Percentiles rank a stretch among this genome's conserved stretches.
Conservation (phyloP, 2,329 filamentous ascomycete genomes). For the Colletotrichum tropicale region DNA sequence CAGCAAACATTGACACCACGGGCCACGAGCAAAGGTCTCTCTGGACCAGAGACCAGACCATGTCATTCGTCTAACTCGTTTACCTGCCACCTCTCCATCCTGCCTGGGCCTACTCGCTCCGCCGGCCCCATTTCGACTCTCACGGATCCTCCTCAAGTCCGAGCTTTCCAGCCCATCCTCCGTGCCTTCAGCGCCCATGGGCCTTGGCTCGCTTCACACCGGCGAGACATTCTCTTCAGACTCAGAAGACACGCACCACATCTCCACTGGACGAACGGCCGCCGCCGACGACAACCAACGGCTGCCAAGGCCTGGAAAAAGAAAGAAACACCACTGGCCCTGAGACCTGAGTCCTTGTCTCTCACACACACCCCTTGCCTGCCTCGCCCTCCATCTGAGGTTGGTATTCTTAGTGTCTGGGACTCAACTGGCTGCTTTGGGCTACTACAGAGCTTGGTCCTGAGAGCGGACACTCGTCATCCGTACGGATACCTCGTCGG, state of each 20-base stretch:
- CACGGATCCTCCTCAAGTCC: conserved; percentile 6
- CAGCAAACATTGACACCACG: conserved; percentile 11
- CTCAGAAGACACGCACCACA: background rate
- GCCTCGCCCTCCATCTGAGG: background rate
- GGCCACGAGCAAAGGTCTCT: background rate
- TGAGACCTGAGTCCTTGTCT: background rate
- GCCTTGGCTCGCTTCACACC: background rate
- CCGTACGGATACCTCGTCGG: background rate
- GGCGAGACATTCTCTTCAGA: conserved; percentile 4
- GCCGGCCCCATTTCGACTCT: background rate
- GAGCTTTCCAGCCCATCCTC: conserved; percentile 6
- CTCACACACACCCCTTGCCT: background rate
- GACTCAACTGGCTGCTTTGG: background rate
- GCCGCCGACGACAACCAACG: conserved; percentile 14
- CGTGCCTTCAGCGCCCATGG: background rate
- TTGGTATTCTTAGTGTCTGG: background rate
- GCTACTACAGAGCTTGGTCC: background rate
- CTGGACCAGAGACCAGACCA: background rate
- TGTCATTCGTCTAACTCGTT: background rate
- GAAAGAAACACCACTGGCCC: conserved; percentile 6
- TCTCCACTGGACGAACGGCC: background rate
- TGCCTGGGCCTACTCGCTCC: background rate
- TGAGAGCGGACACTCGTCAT: background rate
- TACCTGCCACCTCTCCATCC: conserved; percentile 6
- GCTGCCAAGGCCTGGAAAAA: conserved; percentile 16